Evolutionary conservation across 495 filamentous ascomycete species (phyloP), one percentile per base, ranked within the genome.

Genomic region (Tuber calosporum): DNA sequence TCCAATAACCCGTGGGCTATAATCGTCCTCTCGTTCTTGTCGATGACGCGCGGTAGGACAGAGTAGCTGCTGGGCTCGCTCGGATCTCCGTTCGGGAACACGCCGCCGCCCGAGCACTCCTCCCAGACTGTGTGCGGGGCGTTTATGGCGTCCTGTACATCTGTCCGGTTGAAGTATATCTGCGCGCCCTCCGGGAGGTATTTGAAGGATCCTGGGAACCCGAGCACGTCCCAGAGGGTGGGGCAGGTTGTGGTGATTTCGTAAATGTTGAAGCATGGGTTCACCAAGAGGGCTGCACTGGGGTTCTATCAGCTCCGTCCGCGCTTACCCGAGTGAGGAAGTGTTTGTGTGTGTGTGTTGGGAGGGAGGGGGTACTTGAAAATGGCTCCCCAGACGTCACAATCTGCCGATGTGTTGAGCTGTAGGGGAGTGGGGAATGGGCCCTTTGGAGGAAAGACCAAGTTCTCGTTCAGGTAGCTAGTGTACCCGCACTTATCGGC

Each of bases 191-290:
- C 82, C 1, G 86, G 88, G 2, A 86, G 77, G 71, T 86, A 87
- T 4, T 76, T 66, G 69, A 84, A 81, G 0, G 84, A 83, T 15
- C 89, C 90, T 0, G 90, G 88, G 81, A 92, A 93, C 37, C 91
- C 92, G 68, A 94, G 88, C 0, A 90, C 87, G 74, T 91, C 88
- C 88, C 87, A 93, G 4, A 90, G 85, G 58, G 89, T 82, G 0
- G 92, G 92, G 81, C 92, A 95, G 53, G 88, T 92, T 72, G 88
- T 89, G 34, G 88, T 86, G 30, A 95, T 85, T 72, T 92, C 88
- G 82, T 94, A 94, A 67, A 90, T 84, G 84, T 92, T 88, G 84
- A 91, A 95, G 84, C 92, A 94, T 0, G 92, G 92, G 83, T 94
- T 95, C 40, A 90, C 82, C 40, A 83, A 73, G 36, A 84, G 79